Percentiles rank a stretch among this genome's conserved stretches.
phyloP scores from a whole-genome alignment of 176 grass and related monocot genomes.

The Themeda triandra region DNA sequence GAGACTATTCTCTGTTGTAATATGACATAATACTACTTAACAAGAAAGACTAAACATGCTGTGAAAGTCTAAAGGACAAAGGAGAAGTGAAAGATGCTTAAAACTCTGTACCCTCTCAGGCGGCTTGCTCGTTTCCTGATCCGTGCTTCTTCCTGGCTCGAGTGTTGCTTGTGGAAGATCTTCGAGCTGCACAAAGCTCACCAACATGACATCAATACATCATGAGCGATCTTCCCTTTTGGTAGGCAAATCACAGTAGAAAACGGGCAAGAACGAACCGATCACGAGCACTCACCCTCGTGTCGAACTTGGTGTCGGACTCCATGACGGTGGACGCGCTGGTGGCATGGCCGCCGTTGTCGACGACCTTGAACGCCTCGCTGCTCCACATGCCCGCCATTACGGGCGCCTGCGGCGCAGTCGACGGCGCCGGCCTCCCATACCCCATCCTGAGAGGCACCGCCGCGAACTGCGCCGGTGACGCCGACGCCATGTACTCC shows the following conservation, averaged over 20 bases:
- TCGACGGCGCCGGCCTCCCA: conserved; percentile 37
- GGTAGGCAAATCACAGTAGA: not conserved
- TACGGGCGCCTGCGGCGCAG: not conserved
- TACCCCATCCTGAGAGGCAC: conserved; percentile 54
- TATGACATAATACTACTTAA: too few relatives aligned
- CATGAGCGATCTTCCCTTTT: not conserved
- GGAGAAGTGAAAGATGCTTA: not conserved
- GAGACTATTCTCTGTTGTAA: not conserved
- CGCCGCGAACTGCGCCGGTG: conserved; percentile 61
- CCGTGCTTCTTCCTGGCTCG: conserved; percentile 36
- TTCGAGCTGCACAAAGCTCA: conserved; percentile 43
- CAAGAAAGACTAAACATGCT: not conserved
- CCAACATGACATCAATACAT: not conserved
- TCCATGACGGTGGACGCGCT: conserved; percentile 63
- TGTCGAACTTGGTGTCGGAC: conserved; percentile 51
- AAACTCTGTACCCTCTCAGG: conserved; percentile 44
- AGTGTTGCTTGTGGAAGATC: conserved; percentile 37
- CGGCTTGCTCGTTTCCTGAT: conserved; percentile 64
- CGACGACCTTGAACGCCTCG: conserved; percentile 63
- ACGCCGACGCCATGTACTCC: conserved; percentile 67
- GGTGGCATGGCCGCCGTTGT: conserved; percentile 65
- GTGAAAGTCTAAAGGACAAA: not conserved
- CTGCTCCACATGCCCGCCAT: conserved; percentile 52
- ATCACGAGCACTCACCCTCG: conserved; percentile 38
- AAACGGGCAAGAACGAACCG: not conserved